phyloP scores from a whole-genome alignment of 352 stramenopile genomes.

The Phytophthora colocasiae region DNA sequence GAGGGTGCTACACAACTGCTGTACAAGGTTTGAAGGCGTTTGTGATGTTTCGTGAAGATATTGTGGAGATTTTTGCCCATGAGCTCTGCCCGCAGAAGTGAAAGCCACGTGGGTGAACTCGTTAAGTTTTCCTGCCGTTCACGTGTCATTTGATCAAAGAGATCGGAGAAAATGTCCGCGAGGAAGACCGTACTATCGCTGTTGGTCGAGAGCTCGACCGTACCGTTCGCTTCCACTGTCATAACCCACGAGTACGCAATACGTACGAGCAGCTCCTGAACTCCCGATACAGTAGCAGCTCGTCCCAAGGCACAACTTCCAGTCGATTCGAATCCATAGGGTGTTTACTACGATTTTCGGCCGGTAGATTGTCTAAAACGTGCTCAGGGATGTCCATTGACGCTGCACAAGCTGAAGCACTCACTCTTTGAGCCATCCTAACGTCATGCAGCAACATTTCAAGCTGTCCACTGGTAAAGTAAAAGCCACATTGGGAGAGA shows the following conservation, averaged over 20 bases:
- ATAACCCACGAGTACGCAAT: constrained; percentile 45
- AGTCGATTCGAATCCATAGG: constrained; percentile 30
- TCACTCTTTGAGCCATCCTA: constrained; percentile 46
- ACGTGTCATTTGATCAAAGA: constrained; percentile 55
- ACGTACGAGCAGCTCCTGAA: constrained; percentile 74
- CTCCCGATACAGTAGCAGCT: constrained; percentile 62
- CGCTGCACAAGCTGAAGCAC: constrained; percentile 25
- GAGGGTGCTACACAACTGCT: constrained; percentile 22
- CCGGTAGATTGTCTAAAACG: constrained; percentile 24
- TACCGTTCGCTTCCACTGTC: constrained; percentile 15
- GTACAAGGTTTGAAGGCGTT: constrained; percentile 45
- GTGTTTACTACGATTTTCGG: constrained; percentile 30
- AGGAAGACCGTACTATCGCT: constrained; percentile 28
- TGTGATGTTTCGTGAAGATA: constrained; percentile 51
- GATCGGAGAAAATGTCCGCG: constrained; percentile 47
- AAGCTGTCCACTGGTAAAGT: constrained; percentile 48
- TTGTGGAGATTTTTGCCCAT: constrained; percentile 50
- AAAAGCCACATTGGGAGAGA: constrained; percentile 52
- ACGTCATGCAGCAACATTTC: constrained; percentile 46
- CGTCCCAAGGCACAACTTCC: constrained; percentile 43
- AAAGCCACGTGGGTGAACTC: constrained; percentile 27
- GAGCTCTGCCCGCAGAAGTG: constrained; percentile 36
- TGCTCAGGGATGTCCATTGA: constrained; percentile 17
- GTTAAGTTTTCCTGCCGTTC: constrained; percentile 35
- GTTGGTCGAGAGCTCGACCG: constrained; percentile 10